These are phyloP conservation scores for Catharanthus roseus DNA, from an alignment of 257 asterid species.

Conservation along the genomic window DNA sequence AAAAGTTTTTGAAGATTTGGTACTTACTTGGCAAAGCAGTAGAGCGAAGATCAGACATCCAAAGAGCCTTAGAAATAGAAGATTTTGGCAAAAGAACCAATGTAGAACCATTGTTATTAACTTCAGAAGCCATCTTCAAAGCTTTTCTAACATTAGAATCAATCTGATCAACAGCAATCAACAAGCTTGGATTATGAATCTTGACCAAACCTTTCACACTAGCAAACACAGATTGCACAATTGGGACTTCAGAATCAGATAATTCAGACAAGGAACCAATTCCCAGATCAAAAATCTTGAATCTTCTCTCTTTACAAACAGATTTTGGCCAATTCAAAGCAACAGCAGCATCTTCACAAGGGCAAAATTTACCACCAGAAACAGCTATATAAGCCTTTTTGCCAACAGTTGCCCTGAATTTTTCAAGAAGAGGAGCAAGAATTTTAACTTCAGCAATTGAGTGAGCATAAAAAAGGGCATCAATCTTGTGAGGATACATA, in stretches of 20 bases:
- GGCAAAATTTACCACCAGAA: conserved; percentile 78
- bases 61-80: conserved; percentile 59
- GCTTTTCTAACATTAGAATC: conserved; percentile 68
- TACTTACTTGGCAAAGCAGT: conserved; percentile 76
- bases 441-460: conserved; percentile 67
- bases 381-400: conserved; percentile 82
- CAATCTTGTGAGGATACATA: conserved; percentile 85
- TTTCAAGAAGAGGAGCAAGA: conserved; percentile 75
- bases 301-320: conserved; percentile 75
- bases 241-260: conserved; percentile 71
- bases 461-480: conserved; percentile 84
- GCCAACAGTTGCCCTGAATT: conserved; percentile 63
- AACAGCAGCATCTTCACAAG: conserved; percentile 75
- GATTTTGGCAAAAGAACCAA: conserved; percentile 62
- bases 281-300: conserved; percentile 86
- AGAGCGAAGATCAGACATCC: conserved; percentile 95
- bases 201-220: conserved; percentile 86
- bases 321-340: conserved; percentile 69
- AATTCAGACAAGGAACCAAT: conserved; percentile 52
- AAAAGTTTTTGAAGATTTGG: not conserved
- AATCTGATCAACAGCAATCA: conserved; percentile 54
- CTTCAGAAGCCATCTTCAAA: conserved; percentile 66
- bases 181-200: conserved; percentile 82
- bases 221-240: conserved; percentile 69
- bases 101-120: conserved; percentile 30